Evolutionary conservation across 306 rosid genomes (phyloP).

Genomic region (Cucurbita ficifolia): DNA sequence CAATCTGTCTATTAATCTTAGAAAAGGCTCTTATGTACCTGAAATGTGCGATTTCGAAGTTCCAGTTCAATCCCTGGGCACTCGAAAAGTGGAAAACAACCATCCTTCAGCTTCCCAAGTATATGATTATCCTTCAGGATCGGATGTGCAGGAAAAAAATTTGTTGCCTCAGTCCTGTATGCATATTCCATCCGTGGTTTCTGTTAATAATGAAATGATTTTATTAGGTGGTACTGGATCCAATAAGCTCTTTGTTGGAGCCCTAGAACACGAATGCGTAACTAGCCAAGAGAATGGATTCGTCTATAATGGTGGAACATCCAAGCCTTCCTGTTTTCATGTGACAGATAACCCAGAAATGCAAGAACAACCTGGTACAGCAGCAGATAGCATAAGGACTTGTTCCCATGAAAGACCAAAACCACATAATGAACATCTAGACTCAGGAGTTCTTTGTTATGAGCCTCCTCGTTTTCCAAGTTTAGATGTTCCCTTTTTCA

Average conservation of each 20-base stretch:
- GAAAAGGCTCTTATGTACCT: slow-evolving; percentile 18
- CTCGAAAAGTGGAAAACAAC: slow-evolving; percentile 21
- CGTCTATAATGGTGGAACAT: slow-evolving; percentile 28
- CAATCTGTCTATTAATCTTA: slow-evolving; percentile 8
- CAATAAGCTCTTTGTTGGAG: slow-evolving; percentile 27
- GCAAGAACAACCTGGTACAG: slow-evolving; percentile 29
- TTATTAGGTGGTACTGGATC: slow-evolving; percentile 19
- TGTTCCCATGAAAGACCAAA: slow-evolving; percentile 23
- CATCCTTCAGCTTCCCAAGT: slow-evolving; percentile 21
- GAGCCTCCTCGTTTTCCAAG: slow-evolving; percentile 97
- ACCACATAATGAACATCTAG: slow-evolving; percentile 33
- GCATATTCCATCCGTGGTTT: slow-evolving; percentile 13
- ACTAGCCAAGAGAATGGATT: slow-evolving; percentile 27
- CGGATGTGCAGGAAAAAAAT: slow-evolving; percentile 20
- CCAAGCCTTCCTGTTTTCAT: slow-evolving; percentile 33
- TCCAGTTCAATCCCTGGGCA: slow-evolving; percentile 31
- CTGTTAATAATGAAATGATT: slow-evolving; percentile 30
- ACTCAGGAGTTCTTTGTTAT: slow-evolving; percentile 58
- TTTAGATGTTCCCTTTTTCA: slow-evolving; percentile 80
- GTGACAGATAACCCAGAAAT: slow-evolving; percentile 18
- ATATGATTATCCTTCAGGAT: slow-evolving; percentile 21
- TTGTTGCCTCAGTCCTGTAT: slow-evolving; percentile 23
- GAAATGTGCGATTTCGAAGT: slow-evolving; percentile 28
- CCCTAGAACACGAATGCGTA: slow-evolving; percentile 34
- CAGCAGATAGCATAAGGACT: slow-evolving; percentile 23